Percentiles rank a stretch among this genome's conserved stretches.
phyloP scores from a whole-genome alignment of 2,329 filamentous ascomycete species.

The Arthroderma sp. region DNA sequence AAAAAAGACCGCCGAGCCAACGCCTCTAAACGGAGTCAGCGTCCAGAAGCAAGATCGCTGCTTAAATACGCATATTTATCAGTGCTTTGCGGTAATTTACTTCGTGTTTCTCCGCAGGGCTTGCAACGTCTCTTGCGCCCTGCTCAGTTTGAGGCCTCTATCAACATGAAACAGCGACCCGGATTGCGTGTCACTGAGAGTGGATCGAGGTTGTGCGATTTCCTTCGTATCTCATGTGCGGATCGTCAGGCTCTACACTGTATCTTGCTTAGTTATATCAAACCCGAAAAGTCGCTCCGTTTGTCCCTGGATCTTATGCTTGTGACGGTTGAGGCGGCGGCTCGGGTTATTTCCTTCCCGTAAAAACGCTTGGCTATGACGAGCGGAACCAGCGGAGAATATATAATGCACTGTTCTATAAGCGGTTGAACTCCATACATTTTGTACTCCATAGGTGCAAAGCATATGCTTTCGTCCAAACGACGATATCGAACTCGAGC shows the following conservation, averaged over 20 bases:
- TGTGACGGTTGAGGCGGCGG: background rate
- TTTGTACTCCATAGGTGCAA: too few relatives aligned
- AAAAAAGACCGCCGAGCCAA: background rate
- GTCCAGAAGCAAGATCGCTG: background rate
- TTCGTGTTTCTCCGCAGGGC: background rate
- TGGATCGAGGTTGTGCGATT: background rate
- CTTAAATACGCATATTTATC: background rate
- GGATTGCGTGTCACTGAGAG: background rate
- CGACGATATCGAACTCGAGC: too few relatives aligned
- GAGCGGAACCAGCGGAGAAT: background rate
- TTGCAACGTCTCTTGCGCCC: background rate
- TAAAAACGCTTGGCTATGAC: background rate
- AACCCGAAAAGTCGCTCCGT: background rate
- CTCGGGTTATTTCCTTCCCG: background rate
- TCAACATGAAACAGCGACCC: background rate
- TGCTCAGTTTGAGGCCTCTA: background rate
- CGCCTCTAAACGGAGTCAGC: background rate
- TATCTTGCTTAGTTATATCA: too few relatives aligned
- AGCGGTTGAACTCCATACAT: too few relatives aligned
- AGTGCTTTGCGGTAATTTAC: background rate
- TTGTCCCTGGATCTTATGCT: background rate
- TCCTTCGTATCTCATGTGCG: background rate
- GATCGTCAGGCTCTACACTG: background rate
- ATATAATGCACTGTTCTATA: too few relatives aligned
- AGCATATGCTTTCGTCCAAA: too few relatives aligned